Base-by-base conservation (phyloP, 805 yeast species). In the Yarrowia deformans region DNA sequence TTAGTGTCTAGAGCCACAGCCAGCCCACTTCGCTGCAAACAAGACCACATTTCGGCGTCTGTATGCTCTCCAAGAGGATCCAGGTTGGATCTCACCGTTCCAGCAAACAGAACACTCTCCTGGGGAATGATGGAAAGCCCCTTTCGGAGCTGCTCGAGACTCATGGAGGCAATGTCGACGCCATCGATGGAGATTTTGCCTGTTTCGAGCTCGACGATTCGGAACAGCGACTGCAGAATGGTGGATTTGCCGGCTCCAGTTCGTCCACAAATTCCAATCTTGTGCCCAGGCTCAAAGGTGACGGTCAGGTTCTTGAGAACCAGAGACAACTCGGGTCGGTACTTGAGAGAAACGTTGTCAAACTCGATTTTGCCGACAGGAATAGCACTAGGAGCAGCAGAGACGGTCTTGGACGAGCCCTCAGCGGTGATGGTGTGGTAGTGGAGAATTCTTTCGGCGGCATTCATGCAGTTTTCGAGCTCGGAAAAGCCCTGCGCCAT, bases 231-330 rank as follows among this genome's bases (percentile, higher is more conserved):
- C 43, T 86, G 82, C 87, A 89, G 87, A 68, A 90, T 86, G 0
- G 93, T 86, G 13, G 91, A 86, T 76, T 90, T 90, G 60, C 97
- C 97, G 5, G 97, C 96, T 74, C 97, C 97, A 0, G 97, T 91
- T 76, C 97, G 84, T 52, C 97, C 97, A 81, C 94, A 90, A 68
- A 91, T 88, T 60, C 97, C 97, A 73, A 91, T 84, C 74, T 89
- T 90, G 76, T 90, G 91, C 18, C 83, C 80, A 0, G 88, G 84
- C 9, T 81, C 76, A 61, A 90, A 81, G 8, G 78, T 77, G 49
- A 89, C 79, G 39, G 77, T 77, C 69, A 90, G 79, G 71, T 86
- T 79, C 70, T 88, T 85, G 75, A 90, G 80, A 2, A 89, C 94
- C 43, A 82, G 76, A 2, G 94, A 93, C 55, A 90, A 81, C 2